Base-by-base conservation (phyloP, 495 filamentous ascomycete species). In the Trichoderma parareesei region DNA sequence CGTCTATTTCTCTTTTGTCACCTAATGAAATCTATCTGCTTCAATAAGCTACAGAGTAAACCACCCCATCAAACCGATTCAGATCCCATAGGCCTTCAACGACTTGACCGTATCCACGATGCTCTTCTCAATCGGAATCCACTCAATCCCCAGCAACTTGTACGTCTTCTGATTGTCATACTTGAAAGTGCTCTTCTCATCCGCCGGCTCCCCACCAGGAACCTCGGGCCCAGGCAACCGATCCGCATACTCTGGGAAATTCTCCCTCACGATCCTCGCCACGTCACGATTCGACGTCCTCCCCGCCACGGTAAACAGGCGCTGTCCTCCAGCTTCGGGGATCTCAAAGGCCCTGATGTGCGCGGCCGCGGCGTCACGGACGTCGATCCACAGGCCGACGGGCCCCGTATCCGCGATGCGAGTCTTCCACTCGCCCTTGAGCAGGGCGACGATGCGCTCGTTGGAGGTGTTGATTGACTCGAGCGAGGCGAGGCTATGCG, bases 361-460 rank as follows among this genome's bases (percentile, higher is more conserved):
- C 5, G 82, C 85, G 33, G 70, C 65, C 0, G 83, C 87, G 0
- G 88, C 76, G 68, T 90, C 87, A 1, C 84, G 77, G 48, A 85
- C 85, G 71, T 88, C 83, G 4, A 82, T 76, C 71, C 78, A 88
- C 1, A 77, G 66, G 33, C 65, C 71, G 20, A 79, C 77, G 18
- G 64, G 27, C 8, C 75, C 75, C 1, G 75, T 77, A 0, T 70
- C 60, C 9, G 85, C 80, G 38, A 86, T 74, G 48, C 67, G 71
- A 35, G 73, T 72, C 72, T 89, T 91, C 72, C 78, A 84, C 64
- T 91, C 84, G 44, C 85, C 85, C 48, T 76, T 70, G 2, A 85
- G 66, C 2, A 84, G 71, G 27, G 72, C 72, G 43, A 76, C 81
- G 67, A 83, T 74, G 7, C 78, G 72, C 65, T 73, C 73, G 65